These are phyloP conservation scores for Cephaloascus fragrans DNA, from an alignment of 805 yeast genomes.

Conservation along the genomic window DNA sequence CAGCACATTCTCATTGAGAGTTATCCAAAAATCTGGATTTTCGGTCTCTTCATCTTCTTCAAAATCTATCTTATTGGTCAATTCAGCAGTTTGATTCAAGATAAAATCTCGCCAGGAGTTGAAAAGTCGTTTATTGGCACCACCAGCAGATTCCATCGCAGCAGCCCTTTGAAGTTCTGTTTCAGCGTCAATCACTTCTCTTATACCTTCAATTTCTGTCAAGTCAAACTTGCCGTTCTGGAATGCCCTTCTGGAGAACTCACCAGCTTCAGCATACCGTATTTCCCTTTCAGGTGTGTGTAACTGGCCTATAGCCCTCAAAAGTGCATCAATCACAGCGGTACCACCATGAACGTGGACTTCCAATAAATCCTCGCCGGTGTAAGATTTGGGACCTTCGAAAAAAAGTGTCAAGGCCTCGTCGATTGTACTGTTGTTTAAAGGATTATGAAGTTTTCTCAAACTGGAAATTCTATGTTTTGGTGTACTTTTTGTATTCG, in stretches of 20 bases:
- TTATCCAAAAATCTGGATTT: constrained; percentile 42
- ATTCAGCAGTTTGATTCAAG: constrained; percentile 55
- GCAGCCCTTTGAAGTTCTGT: constrained; percentile 81
- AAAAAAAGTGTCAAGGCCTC: constrained; percentile 68
- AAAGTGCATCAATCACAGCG: constrained; percentile 66
- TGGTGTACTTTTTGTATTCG: constrained; percentile 28
- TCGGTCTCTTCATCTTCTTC: constrained; percentile 88
- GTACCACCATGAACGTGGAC: constrained; percentile 92
- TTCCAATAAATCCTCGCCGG: constrained; percentile 89
- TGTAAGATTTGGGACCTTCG: constrained; percentile 66
- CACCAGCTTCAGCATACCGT: constrained; percentile 88
- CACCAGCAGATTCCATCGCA: constrained; percentile 65
- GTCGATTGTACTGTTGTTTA: constrained; percentile 43
- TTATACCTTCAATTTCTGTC: constrained; percentile 84
- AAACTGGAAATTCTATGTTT: constrained; percentile 47
- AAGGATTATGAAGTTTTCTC: constrained; percentile 41
- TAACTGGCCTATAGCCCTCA: constrained; percentile 46
- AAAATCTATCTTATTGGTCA: constrained; percentile 88
- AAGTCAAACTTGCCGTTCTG: constrained; percentile 76
- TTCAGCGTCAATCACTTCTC: constrained; percentile 86
- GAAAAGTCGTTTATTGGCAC: constrained; percentile 49
- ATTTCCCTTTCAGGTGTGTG: constrained; percentile 41
- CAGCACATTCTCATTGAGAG: constrained; percentile 35
- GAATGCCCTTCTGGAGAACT: constrained; percentile 82
- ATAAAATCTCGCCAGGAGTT: constrained; percentile 58